phyloP scores from a whole-genome alignment of 345 rosid genomes.

The Garcia nutans region DNA sequence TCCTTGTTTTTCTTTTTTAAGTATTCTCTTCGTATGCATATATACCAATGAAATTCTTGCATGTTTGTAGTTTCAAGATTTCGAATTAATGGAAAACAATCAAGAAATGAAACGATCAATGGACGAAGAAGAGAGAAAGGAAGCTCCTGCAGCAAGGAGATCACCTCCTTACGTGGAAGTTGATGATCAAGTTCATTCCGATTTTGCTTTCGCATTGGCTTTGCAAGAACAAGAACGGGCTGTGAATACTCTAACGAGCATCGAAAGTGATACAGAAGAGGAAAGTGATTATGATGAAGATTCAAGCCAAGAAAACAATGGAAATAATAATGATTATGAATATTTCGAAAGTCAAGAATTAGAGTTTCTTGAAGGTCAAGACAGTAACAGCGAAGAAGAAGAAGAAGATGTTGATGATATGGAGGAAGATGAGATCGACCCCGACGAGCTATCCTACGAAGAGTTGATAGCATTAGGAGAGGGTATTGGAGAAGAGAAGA shows the following conservation, averaged over 20 bases:
- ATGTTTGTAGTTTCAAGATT: not conserved
- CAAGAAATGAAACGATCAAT: slow-evolving; percentile 12
- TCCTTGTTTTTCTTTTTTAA: not conserved
- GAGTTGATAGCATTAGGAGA: slow-evolving; percentile 72
- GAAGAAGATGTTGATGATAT: no score
- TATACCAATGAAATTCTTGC: not conserved
- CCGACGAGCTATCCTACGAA: slow-evolving; percentile 65
- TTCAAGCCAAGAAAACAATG: slow-evolving; percentile 11
- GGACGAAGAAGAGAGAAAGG: slow-evolving; percentile 32
- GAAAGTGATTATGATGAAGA: slow-evolving; percentile 19
- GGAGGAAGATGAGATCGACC: slow-evolving; percentile 61
- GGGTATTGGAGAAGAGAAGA: slow-evolving; percentile 54
- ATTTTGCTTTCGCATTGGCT: slow-evolving; percentile 39
- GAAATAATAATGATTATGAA: slow-evolving; percentile 40
- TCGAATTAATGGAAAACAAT: slow-evolving; percentile 16
- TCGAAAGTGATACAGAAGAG: slow-evolving; percentile 42
- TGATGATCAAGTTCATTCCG: slow-evolving; percentile 40
- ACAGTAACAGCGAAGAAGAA: slow-evolving; percentile 30
- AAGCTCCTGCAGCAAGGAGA: slow-evolving; percentile 23
- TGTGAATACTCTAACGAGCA: slow-evolving; percentile 21
- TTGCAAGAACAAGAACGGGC: slow-evolving; percentile 39
- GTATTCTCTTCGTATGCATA: not conserved
- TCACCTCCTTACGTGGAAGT: slow-evolving; percentile 16
- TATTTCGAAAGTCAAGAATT: slow-evolving; percentile 45
- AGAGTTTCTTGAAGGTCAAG: slow-evolving; percentile 50